These are phyloP conservation scores for Ophiostoma ulmi DNA, from an alignment of 2,329 filamentous ascomycete species.

Conservation along the genomic window DNA sequence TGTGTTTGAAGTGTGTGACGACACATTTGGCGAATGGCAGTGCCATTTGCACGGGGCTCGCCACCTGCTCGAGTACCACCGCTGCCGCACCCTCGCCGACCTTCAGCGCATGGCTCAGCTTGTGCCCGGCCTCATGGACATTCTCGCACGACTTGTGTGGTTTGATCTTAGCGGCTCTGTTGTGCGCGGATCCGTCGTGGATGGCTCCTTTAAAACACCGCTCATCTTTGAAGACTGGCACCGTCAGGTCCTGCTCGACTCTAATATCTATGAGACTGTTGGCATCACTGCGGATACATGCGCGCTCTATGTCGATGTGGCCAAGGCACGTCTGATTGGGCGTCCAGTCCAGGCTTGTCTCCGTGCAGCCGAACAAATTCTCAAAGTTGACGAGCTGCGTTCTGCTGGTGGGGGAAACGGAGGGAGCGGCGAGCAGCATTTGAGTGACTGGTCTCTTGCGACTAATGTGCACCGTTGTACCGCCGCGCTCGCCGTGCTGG, in stretches of 20 bases:
- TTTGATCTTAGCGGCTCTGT: constrained; percentile 38
- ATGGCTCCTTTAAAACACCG: background rate
- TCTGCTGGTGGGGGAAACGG: background rate
- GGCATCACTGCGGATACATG: constrained; percentile 39
- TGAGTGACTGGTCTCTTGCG: constrained; percentile 28
- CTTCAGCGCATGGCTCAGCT: constrained; percentile 33
- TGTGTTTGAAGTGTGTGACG: constrained; percentile 41
- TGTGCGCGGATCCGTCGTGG: constrained; percentile 22
- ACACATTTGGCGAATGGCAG: constrained; percentile 38
- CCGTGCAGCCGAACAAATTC: constrained; percentile 31
- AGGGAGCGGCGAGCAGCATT: background rate
- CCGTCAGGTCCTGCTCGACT: constrained; percentile 34
- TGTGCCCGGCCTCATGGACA: constrained; percentile 37
- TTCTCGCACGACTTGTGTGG: constrained; percentile 40
- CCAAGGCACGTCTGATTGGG: constrained; percentile 27
- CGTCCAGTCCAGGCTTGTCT: constrained; percentile 28
- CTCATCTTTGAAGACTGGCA: constrained; percentile 42
- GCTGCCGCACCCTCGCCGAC: constrained; percentile 34
- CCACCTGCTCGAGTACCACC: constrained; percentile 39
- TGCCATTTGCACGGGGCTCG: constrained; percentile 39
- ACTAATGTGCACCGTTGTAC: constrained; percentile 37
- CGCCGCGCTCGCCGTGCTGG: constrained; percentile 33
- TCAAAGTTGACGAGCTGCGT: constrained; percentile 23
- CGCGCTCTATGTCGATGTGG: constrained; percentile 35
- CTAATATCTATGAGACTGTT: constrained; percentile 36